Percentiles rank a stretch among this genome's conserved stretches.
phyloP scores from a whole-genome alignment of 768 basidiomycete species.

The Daedalea quercina region DNA sequence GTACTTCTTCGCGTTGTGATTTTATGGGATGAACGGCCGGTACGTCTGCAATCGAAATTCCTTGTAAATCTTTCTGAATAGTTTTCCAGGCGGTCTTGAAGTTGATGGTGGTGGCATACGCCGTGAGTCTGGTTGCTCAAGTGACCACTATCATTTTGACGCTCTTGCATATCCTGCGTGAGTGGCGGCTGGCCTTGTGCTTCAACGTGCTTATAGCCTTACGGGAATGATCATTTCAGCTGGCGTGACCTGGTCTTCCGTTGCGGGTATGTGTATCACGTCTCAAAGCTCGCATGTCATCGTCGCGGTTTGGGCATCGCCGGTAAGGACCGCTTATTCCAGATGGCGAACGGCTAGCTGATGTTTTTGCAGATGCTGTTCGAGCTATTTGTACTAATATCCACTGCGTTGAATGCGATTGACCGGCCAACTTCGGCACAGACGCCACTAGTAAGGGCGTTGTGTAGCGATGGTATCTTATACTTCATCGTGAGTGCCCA shows the following conservation, averaged over 20 bases:
- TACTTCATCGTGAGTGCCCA: constrained; percentile 29
- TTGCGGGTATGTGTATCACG: constrained; percentile 24
- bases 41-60: constrained; percentile 3
- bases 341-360: neutral
- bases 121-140: constrained; percentile 21
- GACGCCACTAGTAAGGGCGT: constrained; percentile 21
- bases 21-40: constrained; percentile 30
- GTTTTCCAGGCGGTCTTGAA: constrained; percentile 14
- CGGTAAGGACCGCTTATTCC: constrained; percentile 19
- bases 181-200: too few species aligned
- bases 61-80: neutral
- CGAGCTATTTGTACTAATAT: constrained; percentile 26
- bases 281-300: constrained; percentile 13
- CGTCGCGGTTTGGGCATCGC: constrained; percentile 25
- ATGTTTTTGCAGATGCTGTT: constrained; percentile 24
- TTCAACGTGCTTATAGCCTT: too few species aligned
- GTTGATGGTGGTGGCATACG: constrained; percentile 20
- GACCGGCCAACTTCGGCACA: constrained; percentile 25
- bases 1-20: constrained; percentile 28
- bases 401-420: constrained; percentile 28
- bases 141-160: constrained; percentile 19
- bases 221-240: too few species aligned
- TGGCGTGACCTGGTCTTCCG: constrained; percentile 14
- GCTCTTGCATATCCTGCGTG: constrained; percentile 20
- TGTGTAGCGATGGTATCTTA: constrained; percentile 28